phyloP scores from a whole-genome alignment of 768 basidiomycete genomes.

The Mycena leptocephala region DNA sequence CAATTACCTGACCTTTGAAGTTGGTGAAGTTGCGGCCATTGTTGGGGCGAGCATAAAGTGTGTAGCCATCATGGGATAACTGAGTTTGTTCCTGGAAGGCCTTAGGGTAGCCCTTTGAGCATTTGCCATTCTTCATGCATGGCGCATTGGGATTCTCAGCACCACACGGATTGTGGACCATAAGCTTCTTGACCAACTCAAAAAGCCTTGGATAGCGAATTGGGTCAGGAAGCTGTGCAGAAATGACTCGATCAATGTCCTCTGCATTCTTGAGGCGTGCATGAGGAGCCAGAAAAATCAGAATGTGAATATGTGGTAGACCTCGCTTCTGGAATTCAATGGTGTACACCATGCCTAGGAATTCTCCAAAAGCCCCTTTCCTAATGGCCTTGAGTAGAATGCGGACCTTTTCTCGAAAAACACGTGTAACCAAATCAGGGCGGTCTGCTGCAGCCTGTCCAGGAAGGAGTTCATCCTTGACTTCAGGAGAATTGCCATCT shows the following conservation, averaged over 20 bases:
- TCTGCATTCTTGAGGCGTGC: slow-evolving; percentile 27
- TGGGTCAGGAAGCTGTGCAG: slow-evolving; percentile 54
- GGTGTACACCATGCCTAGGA: neutral
- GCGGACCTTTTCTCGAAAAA: slow-evolving; percentile 29
- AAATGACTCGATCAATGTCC: slow-evolving; percentile 53
- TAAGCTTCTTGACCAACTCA: slow-evolving; percentile 46
- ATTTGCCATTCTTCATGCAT: slow-evolving; percentile 57
- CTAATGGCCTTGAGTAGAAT: neutral
- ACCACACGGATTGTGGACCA: slow-evolving; percentile 62
- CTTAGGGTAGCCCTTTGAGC: slow-evolving; percentile 58
- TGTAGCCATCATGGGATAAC: slow-evolving; percentile 54
- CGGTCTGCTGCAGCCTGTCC: slow-evolving; percentile 1
- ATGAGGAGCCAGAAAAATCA: slow-evolving; percentile 49
- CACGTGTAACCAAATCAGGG: slow-evolving; percentile 47
- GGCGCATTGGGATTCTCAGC: slow-evolving; percentile 33
- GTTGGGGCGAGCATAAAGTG: slow-evolving; percentile 49
- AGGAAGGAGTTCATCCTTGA: slow-evolving; percentile 7
- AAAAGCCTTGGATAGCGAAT: slow-evolving; percentile 40
- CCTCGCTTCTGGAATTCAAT: slow-evolving; percentile 53
- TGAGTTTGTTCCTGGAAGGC: slow-evolving; percentile 47
- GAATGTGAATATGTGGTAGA: slow-evolving; percentile 61
- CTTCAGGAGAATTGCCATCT: slow-evolving; percentile 19
- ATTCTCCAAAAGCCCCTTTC: slow-evolving; percentile 1
- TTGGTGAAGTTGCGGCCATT: slow-evolving; percentile 24
- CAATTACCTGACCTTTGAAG: neutral